phyloP scores from a whole-genome alignment of 257 asterid species.

The Thymus quinquecostatus region DNA sequence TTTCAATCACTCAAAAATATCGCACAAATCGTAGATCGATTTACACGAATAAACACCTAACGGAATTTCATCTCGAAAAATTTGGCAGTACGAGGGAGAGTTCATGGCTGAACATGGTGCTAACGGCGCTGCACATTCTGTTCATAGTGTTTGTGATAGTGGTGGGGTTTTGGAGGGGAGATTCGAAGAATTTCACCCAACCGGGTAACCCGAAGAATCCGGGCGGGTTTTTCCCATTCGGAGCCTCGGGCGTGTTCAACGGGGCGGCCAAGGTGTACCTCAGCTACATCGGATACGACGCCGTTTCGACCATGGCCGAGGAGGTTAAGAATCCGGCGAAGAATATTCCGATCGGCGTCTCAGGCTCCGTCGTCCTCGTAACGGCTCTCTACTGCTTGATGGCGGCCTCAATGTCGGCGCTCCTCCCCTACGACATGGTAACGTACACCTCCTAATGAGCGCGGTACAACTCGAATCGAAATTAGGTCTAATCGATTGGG shows the following conservation, averaged over 20 bases:
- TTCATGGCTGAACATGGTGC: slow-evolving; percentile 74
- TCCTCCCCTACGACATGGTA: slow-evolving; percentile 92
- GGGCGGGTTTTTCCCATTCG: slow-evolving; percentile 80
- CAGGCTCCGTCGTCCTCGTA: slow-evolving; percentile 89
- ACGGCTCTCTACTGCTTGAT: slow-evolving; percentile 81
- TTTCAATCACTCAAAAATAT: no score
- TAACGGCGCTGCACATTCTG: slow-evolving; percentile 71
- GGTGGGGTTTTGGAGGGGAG: slow-evolving; percentile 78
- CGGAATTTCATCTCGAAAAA: no score
- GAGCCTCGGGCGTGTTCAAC: slow-evolving; percentile 77
- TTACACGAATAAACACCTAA: no score
- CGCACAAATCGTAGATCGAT: not conserved
- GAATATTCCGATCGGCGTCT: slow-evolving; percentile 82
- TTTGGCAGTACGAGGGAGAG: slow-evolving; percentile 80
- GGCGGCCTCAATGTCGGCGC: slow-evolving; percentile 91
- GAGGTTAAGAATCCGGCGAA: slow-evolving; percentile 81
- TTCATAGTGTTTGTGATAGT: slow-evolving; percentile 77
- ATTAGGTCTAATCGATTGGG: no score
- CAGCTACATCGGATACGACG: slow-evolving; percentile 96
- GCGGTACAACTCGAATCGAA: not conserved
- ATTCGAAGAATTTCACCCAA: slow-evolving; percentile 60
- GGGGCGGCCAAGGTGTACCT: slow-evolving; percentile 94
- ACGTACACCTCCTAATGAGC: not conserved
- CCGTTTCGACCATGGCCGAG: slow-evolving; percentile 97
- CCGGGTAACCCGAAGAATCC: slow-evolving; percentile 57